Conservation (phyloP, 306 rosid species). For the Comarum palustre region DNA sequence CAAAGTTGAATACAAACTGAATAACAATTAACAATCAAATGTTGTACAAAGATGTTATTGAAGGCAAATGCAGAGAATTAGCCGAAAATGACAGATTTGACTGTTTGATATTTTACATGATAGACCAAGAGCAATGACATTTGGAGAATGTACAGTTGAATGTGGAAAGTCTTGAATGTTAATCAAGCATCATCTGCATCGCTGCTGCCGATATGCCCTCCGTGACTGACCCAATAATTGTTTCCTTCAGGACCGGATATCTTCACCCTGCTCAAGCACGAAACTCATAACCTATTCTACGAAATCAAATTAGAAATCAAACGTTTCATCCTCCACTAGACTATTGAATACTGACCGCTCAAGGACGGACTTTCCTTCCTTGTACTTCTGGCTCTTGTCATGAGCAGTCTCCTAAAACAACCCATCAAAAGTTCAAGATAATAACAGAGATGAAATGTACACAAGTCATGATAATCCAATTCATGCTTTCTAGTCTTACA, state of each 20-base stretch:
- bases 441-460: slow-evolving; percentile 27
- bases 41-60: slow-evolving; percentile 27
- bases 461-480: slow-evolving; percentile 17
- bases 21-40: slow-evolving; percentile 32
- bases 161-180: slow-evolving; percentile 14
- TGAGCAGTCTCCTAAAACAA: slow-evolving; percentile 45
- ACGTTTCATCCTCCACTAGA: slow-evolving; percentile 28
- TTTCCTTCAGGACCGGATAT: slow-evolving; percentile 76
- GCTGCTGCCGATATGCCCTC: slow-evolving; percentile 68
- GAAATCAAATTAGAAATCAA: slow-evolving; percentile 12
- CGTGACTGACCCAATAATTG: slow-evolving; percentile 64
- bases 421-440: slow-evolving; percentile 33
- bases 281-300: slow-evolving; percentile 33
- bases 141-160: slow-evolving; percentile 54
- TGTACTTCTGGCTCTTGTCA: slow-evolving; percentile 43
- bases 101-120: slow-evolving; percentile 28
- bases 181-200: slow-evolving; percentile 75
- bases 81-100: slow-evolving; percentile 32
- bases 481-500: slow-evolving; percentile 58
- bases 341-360: slow-evolving; percentile 59
- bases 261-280: slow-evolving; percentile 56
- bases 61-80: slow-evolving; percentile 21
- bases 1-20: slow-evolving; percentile 23
- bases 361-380: slow-evolving; percentile 50
- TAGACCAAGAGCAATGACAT: slow-evolving; percentile 35